Evolutionary conservation across 305 asterid genomes (phyloP).

Genomic region (Ruellia speciosa): DNA sequence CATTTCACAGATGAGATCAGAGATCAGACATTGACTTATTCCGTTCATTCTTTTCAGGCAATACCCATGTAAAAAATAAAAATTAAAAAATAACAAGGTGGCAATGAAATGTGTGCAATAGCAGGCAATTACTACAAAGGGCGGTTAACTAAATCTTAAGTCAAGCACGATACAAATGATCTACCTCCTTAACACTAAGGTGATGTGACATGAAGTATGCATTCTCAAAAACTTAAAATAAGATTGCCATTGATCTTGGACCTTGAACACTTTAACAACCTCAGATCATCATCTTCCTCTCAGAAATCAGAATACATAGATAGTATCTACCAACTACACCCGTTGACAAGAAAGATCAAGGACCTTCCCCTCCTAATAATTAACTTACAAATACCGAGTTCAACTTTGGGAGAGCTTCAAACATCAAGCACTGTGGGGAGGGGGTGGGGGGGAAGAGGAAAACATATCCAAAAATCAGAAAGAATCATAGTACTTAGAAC

Average conservation of each 20-base stretch:
- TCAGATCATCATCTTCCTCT: not conserved
- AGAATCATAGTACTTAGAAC: constrained; percentile 1
- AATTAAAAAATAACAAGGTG: not conserved
- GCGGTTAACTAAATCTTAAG: not conserved
- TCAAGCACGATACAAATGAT: constrained; percentile 1
- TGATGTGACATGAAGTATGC: not conserved
- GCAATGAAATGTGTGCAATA: not conserved
- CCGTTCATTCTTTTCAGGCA: not conserved
- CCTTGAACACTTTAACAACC: too few relatives aligned
- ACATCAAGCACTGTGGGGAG: too few relatives aligned
- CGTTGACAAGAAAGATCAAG: not conserved
- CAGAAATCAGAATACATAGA: not conserved
- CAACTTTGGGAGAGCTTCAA: too few relatives aligned
- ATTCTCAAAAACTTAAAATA: too few relatives aligned
- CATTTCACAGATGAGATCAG: not conserved
- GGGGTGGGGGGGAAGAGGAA: too few relatives aligned
- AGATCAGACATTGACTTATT: too few relatives aligned
- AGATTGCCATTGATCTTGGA: too few relatives aligned
- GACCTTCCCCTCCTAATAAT: too few relatives aligned
- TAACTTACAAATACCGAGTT: too few relatives aligned
- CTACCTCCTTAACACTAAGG: constrained; percentile 7
- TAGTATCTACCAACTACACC: not conserved
- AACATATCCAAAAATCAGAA: not conserved
- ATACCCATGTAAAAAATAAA: too few relatives aligned
- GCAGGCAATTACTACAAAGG: constrained; percentile 4